These are phyloP conservation scores for Tolypocladium guangdongense DNA, from an alignment of 2,329 filamentous ascomycete genomes.

Conservation along the genomic window DNA sequence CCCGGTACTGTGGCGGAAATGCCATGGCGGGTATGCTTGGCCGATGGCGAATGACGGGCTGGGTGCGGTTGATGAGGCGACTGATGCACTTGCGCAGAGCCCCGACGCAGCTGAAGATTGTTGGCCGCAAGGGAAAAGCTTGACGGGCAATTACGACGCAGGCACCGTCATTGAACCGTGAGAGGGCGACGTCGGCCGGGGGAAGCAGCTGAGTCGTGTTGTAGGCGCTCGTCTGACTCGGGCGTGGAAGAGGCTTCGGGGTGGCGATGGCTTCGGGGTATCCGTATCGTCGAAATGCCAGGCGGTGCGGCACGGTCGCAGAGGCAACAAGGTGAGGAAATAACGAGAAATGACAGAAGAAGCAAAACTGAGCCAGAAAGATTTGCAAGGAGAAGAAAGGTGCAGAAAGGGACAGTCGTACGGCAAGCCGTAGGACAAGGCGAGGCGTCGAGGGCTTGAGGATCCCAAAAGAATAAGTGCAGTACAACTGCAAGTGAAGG, in stretches of 20 bases:
- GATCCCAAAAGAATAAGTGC: neutral
- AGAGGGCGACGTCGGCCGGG: neutral
- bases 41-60: neutral
- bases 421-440: neutral
- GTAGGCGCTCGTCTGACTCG: conserved; percentile 6
- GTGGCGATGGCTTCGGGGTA: conserved; percentile 15
- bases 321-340: neutral
- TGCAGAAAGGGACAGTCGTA: neutral
- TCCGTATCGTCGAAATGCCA: conserved; percentile 9
- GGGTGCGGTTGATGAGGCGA: neutral
- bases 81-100: neutral
- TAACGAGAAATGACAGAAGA: neutral
- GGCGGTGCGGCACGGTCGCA: neutral
- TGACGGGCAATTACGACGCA: neutral
- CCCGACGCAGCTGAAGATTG: neutral
- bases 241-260: conserved; percentile 11
- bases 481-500: neutral
- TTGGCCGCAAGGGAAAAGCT: neutral
- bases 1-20: conserved; percentile 24
- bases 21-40: conserved; percentile 17
- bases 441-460: neutral
- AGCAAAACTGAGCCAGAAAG: neutral
- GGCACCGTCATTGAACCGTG: neutral
- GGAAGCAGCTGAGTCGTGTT: neutral
- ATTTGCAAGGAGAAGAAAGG: neutral